Evolutionary conservation across 2,329 filamentous ascomycete genomes (phyloP), one percentile per base, ranked within the genome.

Genomic region (Epichloe bromicola): DNA sequence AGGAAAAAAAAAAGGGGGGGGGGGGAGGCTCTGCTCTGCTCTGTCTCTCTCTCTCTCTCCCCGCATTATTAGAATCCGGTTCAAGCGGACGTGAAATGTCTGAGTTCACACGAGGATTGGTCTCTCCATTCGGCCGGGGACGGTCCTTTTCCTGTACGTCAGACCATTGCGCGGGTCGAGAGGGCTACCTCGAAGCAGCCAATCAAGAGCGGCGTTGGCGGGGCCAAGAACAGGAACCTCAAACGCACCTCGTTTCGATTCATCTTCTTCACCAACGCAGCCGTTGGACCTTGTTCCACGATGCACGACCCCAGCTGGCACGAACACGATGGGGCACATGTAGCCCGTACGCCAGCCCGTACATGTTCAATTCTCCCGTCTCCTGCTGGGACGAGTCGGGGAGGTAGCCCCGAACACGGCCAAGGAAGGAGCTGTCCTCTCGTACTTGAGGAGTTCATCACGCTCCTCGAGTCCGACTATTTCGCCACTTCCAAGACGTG

Each of bases 181-280:
- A 30, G 26, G 26, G 26, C 26, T 1, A 30, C 8, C 26, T 30
- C 26, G 26, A 30, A 30, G 26, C 37, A 48, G 15, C 46, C 46
- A 48, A 50, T 50, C 12, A 36, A 20, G n/a, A 40, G 26, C n/a
- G 8, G 5, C 12, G n/a, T 5, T 20, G 5, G 14, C 26, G 23
- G 19, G 19, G 14, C 20, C 48, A 41, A 41, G 8, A 14, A 14
- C 50, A n/a, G n/a, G n/a, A 19, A 23, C 20, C 44, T 49, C 51
- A 52, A 52, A 52, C 51, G 48, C 42, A 37, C 26, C 36, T 38
- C n/a, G 51, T 52, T 49, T 52, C 51, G 51, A 40, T 23, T 23
- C 33, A 15, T 8, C 43, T 46, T 51, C 23, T 39, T 42, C 36
- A 49, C 47, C 51, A 34, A 12, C 23, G 15, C 40, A 39, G 36